Conservation (phyloP, 768 basidiomycete genomes). For the Rhodotorula kratochvilovae region DNA sequence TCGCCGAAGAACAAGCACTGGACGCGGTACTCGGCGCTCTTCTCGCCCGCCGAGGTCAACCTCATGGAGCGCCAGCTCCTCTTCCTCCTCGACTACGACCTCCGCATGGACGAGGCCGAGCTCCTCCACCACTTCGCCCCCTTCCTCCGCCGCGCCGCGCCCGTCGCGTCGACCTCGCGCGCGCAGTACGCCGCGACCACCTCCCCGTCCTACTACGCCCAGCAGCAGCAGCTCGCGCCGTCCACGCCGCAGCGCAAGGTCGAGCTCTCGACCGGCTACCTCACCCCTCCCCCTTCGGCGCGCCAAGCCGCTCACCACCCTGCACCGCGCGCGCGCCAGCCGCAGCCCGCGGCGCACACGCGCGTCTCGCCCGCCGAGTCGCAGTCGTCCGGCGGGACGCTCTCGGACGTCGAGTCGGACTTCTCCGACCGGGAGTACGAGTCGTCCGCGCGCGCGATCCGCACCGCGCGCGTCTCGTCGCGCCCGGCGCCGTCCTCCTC, state of each 20-base stretch:
- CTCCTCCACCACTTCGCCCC: constrained; percentile 56
- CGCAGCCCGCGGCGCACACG: background rate
- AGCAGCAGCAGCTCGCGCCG: constrained; percentile 10
- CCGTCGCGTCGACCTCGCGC: constrained; percentile 32
- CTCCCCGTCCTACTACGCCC: background rate
- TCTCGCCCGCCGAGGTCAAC: constrained; percentile 64
- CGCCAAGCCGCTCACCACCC: constrained; percentile 4
- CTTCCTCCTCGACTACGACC: constrained; percentile 83
- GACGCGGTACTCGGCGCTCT: constrained; percentile 70
- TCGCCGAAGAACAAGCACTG: constrained; percentile 93
- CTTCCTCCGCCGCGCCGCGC: constrained; percentile 52
- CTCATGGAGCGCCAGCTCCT: constrained; percentile 97
- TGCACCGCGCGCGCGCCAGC: background rate
- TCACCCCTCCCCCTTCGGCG: constrained; percentile 34
- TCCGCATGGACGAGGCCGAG: constrained; percentile 82
- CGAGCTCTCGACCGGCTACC: constrained; percentile 10
- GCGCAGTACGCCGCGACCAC: background rate
- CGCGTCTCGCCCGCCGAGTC: constrained; percentile 28
- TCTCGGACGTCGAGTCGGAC: constrained; percentile 27
- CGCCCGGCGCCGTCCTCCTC: background rate
- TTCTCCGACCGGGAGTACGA: constrained; percentile 9
- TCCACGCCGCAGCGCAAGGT: background rate
- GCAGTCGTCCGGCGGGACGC: constrained; percentile 30
- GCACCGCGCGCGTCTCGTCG: background rate
- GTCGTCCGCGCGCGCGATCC: background rate